Conservation (phyloP, 2,329 filamentous ascomycete genomes). For the Colletotrichum endophyticum region DNA sequence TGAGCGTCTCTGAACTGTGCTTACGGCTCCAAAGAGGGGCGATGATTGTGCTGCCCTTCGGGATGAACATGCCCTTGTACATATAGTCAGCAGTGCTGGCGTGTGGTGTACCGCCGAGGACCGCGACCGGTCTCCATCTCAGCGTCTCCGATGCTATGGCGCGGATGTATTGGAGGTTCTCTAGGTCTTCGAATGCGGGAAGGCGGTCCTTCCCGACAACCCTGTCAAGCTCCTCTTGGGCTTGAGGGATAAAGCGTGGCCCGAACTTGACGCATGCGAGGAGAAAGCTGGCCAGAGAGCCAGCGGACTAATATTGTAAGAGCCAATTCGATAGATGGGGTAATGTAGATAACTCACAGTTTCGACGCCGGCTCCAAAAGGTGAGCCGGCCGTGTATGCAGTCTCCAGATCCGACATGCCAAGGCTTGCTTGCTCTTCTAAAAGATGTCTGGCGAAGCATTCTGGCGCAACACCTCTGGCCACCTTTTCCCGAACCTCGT, state of each 20-base stretch:
- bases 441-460: constrained; percentile 48
- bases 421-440: constrained; percentile 41
- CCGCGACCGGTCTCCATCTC: constrained; percentile 43
- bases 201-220: constrained; percentile 40
- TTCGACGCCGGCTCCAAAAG: constrained; percentile 49
- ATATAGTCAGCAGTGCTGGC: constrained; percentile 47
- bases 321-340: neutral
- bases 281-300: constrained; percentile 52
- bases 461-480: constrained; percentile 32
- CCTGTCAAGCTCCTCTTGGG: constrained; percentile 42
- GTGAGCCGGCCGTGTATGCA: constrained; percentile 47
- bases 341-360: constrained; percentile 32
- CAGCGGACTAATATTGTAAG: constrained; percentile 42
- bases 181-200: constrained; percentile 40
- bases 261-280: constrained; percentile 58
- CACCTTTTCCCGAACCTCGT: constrained; percentile 41
- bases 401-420: constrained; percentile 47
- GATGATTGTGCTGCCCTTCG: constrained; percentile 33
- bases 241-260: constrained; percentile 49
- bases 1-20: neutral
- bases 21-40: constrained; percentile 48
- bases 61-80: constrained; percentile 49
- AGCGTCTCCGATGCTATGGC: constrained; percentile 44
- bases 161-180: constrained; percentile 35
- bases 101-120: constrained; percentile 49